Evolutionary conservation across 495 filamentous ascomycete species (phyloP), one percentile per base, ranked within the genome.

Genomic region (Neurospora sp.): DNA sequence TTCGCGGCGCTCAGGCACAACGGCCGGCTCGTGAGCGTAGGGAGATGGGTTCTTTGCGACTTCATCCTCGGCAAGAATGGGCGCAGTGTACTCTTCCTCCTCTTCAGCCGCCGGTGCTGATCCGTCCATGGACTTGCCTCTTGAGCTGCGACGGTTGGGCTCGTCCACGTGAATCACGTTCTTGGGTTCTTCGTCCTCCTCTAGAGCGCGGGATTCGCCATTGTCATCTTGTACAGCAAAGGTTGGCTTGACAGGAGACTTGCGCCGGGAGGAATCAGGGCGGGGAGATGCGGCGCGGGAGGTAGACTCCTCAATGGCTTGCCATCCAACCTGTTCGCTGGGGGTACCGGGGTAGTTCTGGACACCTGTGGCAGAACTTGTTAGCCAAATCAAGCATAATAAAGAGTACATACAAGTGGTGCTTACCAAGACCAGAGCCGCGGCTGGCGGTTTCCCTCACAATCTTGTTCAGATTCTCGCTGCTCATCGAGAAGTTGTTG

Each of bases 1-100:
- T 40, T 85, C 87, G 20, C 85, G 84, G 74, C 89, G 83, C 73
- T 89, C 88, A 35, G 87, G 92, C 37, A 91, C 91, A 35, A 97
- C 87, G 5, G 94, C 94, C 1, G 88, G 85, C 38, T 79, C 91
- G 82, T 77, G 86, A 84, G 76, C 82, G 61, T 80, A 84, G 5
- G 80, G 79, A 18, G 83, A 85, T 0, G 88, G 87, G 59, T 93
- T 89, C 78, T 96, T 97, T 69, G 91, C 89, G 20, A 97, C 87
- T 81, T 98, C 94, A 78, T 99, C 96, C 2, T 93, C 88, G 22
- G 96, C 96, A 53, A 99, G 84, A 73, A 99, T 98, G 0, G 95
- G 93, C n/a, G 88, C 87, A 35, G 84, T 81, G 75, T 88, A 88
- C 5, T 76, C 70, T 74, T 83, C 77, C 79, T 90, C 79, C 79